These are phyloP conservation scores for Bombardia bombarda DNA, from an alignment of 495 filamentous ascomycete genomes.

Conservation along the genomic window DNA sequence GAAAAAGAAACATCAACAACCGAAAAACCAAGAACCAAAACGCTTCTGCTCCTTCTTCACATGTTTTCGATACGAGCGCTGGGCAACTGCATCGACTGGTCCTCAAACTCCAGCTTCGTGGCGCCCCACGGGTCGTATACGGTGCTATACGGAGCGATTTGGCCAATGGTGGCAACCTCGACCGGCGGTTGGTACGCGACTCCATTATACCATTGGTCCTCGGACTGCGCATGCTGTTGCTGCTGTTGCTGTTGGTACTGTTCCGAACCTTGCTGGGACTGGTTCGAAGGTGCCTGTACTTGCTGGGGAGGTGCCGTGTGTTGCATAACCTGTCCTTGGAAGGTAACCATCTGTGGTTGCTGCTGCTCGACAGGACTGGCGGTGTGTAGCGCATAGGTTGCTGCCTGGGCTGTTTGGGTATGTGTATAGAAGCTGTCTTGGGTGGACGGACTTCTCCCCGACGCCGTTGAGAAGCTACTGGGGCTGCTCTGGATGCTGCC, in stretches of 20 bases:
- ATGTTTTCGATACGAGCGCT: slow-evolving; percentile 38
- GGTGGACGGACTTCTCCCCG: slow-evolving; percentile 32
- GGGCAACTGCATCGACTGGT: slow-evolving; percentile 37
- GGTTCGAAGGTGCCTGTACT: slow-evolving; percentile 8
- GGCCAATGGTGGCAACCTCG: slow-evolving; percentile 32
- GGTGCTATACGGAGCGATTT: slow-evolving; percentile 25
- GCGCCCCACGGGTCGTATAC: slow-evolving; percentile 31
- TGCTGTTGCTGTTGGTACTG: slow-evolving; percentile 24
- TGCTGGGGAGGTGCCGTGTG: slow-evolving; percentile 1
- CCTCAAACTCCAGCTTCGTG: slow-evolving; percentile 40
- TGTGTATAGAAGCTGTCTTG: slow-evolving; percentile 41
- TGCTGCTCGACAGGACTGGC: slow-evolving; percentile 33
- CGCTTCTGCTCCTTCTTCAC: slow-evolving; percentile 19
- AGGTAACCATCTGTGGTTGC: slow-evolving; percentile 12
- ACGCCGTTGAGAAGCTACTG: slow-evolving; percentile 39
- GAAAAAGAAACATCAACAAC: not conserved
- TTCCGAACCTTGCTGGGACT: slow-evolving; percentile 10
- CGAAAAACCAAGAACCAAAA: not conserved
- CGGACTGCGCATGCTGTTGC: slow-evolving; percentile 20
- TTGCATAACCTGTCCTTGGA: slow-evolving; percentile 13
- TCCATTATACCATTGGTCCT: slow-evolving; percentile 33
- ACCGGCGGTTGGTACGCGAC: slow-evolving; percentile 37
- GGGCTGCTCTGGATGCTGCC: slow-evolving; percentile 41
- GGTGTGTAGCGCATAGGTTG: slow-evolving; percentile 31
- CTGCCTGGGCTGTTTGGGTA: slow-evolving; percentile 28